phyloP scores from a whole-genome alignment of 257 asterid genomes.

The Nicotiana tabacum region DNA sequence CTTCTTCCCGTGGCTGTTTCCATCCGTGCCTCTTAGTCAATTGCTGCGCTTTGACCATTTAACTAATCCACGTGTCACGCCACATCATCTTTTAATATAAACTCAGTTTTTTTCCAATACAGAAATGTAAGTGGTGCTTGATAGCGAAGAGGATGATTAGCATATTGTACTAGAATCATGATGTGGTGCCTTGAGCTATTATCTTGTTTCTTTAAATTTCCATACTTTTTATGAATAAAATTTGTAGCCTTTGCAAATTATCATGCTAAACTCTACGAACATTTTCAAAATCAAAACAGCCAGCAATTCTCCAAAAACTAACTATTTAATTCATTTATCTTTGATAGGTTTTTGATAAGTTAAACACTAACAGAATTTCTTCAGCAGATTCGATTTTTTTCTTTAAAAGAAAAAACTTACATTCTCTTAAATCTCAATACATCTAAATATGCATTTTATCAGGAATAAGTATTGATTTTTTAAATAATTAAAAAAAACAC shows the following conservation, averaged over 20 bases:
- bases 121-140: not conserved
- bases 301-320: not conserved
- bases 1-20: too few species aligned
- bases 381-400: not conserved
- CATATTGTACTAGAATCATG: not conserved
- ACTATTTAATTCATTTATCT: not conserved
- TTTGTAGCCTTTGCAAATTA: not conserved
- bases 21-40: too few species aligned
- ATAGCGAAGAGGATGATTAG: not conserved
- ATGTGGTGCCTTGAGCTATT: not conserved
- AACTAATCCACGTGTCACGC: too few species aligned
- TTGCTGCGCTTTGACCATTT: too few species aligned
- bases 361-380: not conserved
- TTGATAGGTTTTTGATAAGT: not conserved
- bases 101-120: too few species aligned
- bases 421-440: not conserved
- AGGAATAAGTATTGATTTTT: not conserved
- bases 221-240: not conserved
- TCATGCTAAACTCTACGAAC: not conserved
- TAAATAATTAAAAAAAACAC: not conserved
- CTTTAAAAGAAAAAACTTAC: too few species aligned
- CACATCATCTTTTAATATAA: too few species aligned
- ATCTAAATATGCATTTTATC: too few species aligned
- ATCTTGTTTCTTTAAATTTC: not conserved
- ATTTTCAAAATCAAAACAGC: slow-evolving; percentile 2